Percentiles rank a stretch among this genome's conserved stretches.
Conservation (phyloP, 1,139 yeast species). For the Taiozyma sp. region DNA sequence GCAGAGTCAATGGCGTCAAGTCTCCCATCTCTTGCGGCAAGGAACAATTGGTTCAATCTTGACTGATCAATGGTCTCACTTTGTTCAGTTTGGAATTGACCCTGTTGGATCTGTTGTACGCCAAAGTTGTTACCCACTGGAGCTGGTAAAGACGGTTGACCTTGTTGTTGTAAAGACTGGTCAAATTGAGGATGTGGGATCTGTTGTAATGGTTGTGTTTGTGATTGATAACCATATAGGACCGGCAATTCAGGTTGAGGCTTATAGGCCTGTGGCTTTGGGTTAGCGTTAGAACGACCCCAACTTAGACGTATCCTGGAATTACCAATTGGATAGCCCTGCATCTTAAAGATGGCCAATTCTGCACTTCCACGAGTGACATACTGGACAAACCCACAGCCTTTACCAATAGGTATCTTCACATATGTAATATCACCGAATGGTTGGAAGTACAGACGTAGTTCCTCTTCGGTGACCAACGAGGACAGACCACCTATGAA, state of each 20-base stretch:
- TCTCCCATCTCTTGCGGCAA: constrained; percentile 45
- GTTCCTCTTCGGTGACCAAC: constrained; percentile 71
- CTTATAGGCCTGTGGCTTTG: constrained; percentile 17
- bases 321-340: constrained; percentile 86
- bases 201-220: constrained; percentile 5
- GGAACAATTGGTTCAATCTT: constrained; percentile 41
- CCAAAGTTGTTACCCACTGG: constrained; percentile 7
- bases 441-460: constrained; percentile 70
- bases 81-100: constrained; percentile 14
- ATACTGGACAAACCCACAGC: constrained; percentile 91
- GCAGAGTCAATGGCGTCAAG: constrained; percentile 42
- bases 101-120: constrained; percentile 10
- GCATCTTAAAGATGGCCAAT: constrained; percentile 86
- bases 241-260: constrained; percentile 21
- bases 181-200: constrained; percentile 4
- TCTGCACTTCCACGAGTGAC: constrained; percentile 80
- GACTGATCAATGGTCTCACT: constrained; percentile 22
- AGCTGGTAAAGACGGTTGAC: constrained; percentile 2
- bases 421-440: constrained; percentile 84
- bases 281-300: constrained; percentile 53
- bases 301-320: constrained; percentile 82
- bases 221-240: constrained; percentile 15
- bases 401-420: constrained; percentile 87
- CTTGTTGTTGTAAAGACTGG: constrained; percentile 2
- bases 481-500: constrained; percentile 87